These are phyloP conservation scores for Musa itinerans DNA, from an alignment of 176 grass and related monocot genomes.

Conservation along the genomic window DNA sequence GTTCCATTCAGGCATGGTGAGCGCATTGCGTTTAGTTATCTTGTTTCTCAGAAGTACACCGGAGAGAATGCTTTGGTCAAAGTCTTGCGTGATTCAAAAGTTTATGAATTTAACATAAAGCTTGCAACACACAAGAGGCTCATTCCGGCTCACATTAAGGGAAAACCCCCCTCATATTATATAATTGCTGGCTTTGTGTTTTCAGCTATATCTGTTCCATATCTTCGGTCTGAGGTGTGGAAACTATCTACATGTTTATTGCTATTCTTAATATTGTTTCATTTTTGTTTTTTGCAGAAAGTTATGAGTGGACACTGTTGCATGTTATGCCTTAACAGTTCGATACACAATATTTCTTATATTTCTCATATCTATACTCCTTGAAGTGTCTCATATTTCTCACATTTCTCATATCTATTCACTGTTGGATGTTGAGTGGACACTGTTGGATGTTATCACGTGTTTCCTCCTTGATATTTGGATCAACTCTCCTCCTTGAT, in stretches of 20 bases:
- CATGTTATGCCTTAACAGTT: too few relatives aligned
- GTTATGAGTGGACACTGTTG: too few relatives aligned
- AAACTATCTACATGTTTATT: not conserved
- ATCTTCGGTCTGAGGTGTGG: constrained; percentile 91
- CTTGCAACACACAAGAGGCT: constrained; percentile 81
- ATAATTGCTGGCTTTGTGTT: constrained; percentile 99
- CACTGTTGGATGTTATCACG: too few relatives aligned
- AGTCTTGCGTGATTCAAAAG: constrained; percentile 59
- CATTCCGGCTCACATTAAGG: constrained; percentile 86
- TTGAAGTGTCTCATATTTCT: too few relatives aligned
- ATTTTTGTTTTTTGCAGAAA: not conserved
- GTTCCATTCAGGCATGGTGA: constrained; percentile 99
- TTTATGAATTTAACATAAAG: constrained; percentile 84
- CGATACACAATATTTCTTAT: too few relatives aligned
- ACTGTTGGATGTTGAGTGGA: too few relatives aligned
- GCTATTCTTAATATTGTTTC: not conserved
- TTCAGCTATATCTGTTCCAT: constrained; percentile 70
- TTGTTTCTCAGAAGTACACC: constrained; percentile 97
- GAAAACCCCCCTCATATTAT: constrained; percentile 85
- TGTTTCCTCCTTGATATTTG: too few relatives aligned
- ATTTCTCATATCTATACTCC: too few relatives aligned
- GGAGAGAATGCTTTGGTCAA: constrained; percentile 77
- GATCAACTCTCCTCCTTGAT: too few relatives aligned
- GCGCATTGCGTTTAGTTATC: constrained; percentile 96
- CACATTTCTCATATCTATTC: too few relatives aligned